Conservation (phyloP, 2,329 filamentous ascomycete genomes). For the Aquanectria penicillioides region DNA sequence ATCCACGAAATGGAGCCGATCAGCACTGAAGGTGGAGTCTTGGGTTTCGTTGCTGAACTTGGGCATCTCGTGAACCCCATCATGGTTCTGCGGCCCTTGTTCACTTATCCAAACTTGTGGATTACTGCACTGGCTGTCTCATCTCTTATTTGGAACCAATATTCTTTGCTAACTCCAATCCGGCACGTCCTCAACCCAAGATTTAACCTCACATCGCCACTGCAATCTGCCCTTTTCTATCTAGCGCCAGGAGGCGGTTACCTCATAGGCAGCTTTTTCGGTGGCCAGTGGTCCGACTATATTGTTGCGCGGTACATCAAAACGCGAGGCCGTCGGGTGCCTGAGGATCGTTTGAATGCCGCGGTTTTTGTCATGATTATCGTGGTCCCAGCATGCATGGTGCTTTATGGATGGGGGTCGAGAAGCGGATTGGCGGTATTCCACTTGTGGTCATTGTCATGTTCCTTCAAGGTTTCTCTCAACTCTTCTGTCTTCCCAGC, state of each 20-base stretch:
- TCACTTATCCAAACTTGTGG: slow-evolving; percentile 70
- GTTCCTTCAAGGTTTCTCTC: slow-evolving; percentile 75
- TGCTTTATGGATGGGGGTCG: slow-evolving; percentile 64
- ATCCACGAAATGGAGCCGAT: slow-evolving; percentile 55
- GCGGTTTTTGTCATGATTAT: slow-evolving; percentile 63
- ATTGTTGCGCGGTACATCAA: slow-evolving; percentile 70
- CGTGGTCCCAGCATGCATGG: slow-evolving; percentile 66
- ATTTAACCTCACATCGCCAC: slow-evolving; percentile 70
- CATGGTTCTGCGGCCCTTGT: slow-evolving; percentile 11
- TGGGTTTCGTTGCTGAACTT: background rate
- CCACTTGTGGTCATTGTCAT: slow-evolving; percentile 72
- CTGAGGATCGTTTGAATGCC: slow-evolving; percentile 72
- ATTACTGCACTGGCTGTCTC: slow-evolving; percentile 66
- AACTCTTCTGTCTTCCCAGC: slow-evolving; percentile 76
- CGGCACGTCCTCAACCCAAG: slow-evolving; percentile 77
- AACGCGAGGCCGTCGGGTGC: slow-evolving; percentile 64
- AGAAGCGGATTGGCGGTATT: slow-evolving; percentile 57
- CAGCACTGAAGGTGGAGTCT: background rate
- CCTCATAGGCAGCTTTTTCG: slow-evolving; percentile 71
- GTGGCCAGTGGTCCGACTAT: slow-evolving; percentile 74
- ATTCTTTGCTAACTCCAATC: slow-evolving; percentile 73
- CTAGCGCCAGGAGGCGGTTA: slow-evolving; percentile 76
- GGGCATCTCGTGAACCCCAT: slow-evolving; percentile 10
- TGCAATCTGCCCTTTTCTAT: slow-evolving; percentile 75
- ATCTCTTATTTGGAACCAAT: slow-evolving; percentile 77